A percentile compares a stretch with the other conserved stretches of the same genome.
phyloP scores from a whole-genome alignment of 768 basidiomycete genomes.

The Termitomyces sp. region DNA sequence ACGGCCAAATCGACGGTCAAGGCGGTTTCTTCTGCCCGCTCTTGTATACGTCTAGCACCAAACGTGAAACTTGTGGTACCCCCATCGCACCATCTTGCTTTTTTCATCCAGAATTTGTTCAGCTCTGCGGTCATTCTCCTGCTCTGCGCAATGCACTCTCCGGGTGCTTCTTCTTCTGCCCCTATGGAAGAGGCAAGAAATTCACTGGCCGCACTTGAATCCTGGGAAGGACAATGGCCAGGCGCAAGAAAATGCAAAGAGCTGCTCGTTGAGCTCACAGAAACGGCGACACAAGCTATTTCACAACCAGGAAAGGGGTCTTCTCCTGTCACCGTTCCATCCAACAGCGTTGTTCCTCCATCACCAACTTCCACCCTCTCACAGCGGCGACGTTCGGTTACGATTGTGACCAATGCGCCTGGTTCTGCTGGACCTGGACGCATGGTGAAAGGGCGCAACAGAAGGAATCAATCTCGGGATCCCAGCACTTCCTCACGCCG shows the following conservation, averaged over 20 bases:
- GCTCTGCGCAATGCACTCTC: conserved; percentile 80
- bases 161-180: conserved; percentile 59
- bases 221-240: conserved; percentile 85
- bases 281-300: conserved; percentile 66
- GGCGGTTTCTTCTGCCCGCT: conserved; percentile 79
- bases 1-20: conserved; percentile 71
- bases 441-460: conserved; percentile 43
- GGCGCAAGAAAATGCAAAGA: conserved; percentile 86
- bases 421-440: conserved; percentile 31
- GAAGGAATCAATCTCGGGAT: conserved; percentile 57
- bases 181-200: conserved; percentile 80
- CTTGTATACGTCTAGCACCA: conserved; percentile 79
- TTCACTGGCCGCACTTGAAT: conserved; percentile 63
- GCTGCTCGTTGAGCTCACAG: conserved; percentile 62
- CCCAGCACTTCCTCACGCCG: conserved; percentile 45
- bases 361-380: conserved; percentile 24
- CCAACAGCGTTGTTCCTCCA: conserved; percentile 9
- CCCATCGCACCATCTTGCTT: conserved; percentile 80
- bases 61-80: conserved; percentile 82
- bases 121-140: conserved; percentile 84
- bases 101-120: conserved; percentile 87
- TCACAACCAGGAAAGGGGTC: conserved; percentile 24
- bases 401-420: conserved; percentile 37
- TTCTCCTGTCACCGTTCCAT: conserved; percentile 1
- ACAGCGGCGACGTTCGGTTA: conserved; percentile 52